A percentile compares a stretch with the other conserved stretches of the same genome.
Evolutionary conservation across 176 grass and related monocot genomes (phyloP).

Genomic region (Avena insularis): DNA sequence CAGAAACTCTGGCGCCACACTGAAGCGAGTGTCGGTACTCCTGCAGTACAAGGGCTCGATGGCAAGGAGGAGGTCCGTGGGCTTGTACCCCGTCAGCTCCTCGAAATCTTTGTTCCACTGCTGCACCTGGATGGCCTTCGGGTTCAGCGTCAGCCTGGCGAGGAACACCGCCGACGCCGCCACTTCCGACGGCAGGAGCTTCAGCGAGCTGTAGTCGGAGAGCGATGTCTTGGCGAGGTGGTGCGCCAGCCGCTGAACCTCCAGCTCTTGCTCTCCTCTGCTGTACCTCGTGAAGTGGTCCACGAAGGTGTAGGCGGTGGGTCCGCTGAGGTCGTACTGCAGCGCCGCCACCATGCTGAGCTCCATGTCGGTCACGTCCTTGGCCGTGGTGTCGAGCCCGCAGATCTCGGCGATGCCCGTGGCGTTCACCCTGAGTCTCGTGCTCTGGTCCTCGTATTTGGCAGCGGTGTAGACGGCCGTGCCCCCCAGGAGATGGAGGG

Average conservation of each 20-base stretch:
- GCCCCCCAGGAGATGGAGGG: constrained; percentile 33
- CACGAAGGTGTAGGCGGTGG: constrained; percentile 48
- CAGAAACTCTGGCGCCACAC: background rate
- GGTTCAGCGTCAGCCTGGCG: constrained; percentile 25
- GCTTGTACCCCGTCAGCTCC: constrained; percentile 49
- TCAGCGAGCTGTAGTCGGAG: constrained; percentile 10
- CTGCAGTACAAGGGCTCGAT: background rate
- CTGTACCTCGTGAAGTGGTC: constrained; percentile 34
- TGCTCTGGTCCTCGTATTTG: constrained; percentile 46
- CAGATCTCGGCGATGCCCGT: background rate
- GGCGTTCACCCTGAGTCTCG: background rate
- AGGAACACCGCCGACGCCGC: constrained; percentile 51
- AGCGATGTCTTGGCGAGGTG: background rate
- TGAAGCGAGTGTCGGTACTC: background rate
- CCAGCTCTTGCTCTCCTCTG: background rate
- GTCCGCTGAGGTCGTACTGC: constrained; percentile 27
- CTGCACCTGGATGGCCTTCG: background rate
- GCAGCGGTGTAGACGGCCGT: constrained; percentile 43
- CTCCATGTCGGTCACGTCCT: constrained; percentile 33
- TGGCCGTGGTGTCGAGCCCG: background rate
- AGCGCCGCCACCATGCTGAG: constrained; percentile 17
- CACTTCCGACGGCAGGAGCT: constrained; percentile 25
- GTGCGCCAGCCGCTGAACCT: constrained; percentile 11
- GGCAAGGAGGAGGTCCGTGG: background rate
- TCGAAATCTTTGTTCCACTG: background rate